Evolutionary conservation across 176 grass and related monocot species (phyloP).

Genomic region (Triticum timopheevii): DNA sequence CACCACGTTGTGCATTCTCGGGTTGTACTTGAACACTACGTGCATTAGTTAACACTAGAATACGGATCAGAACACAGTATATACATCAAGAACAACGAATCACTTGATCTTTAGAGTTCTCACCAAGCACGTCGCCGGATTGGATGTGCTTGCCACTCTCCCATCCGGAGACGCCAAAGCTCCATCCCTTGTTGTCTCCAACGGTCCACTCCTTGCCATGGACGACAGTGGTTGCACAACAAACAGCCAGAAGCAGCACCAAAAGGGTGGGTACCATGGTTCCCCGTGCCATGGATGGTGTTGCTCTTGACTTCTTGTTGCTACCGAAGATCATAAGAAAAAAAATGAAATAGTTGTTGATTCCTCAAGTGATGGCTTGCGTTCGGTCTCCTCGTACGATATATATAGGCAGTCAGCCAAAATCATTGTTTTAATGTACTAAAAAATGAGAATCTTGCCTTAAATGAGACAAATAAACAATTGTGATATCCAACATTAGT

Average conservation of each 20-base stretch:
- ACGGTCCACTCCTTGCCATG: neutral
- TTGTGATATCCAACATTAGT: neutral
- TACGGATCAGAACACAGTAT: neutral
- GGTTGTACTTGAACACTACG: conserved; percentile 8
- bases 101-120: neutral
- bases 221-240: neutral
- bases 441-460: neutral
- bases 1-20: neutral
- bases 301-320: neutral
- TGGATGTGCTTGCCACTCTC: conserved; percentile 13
- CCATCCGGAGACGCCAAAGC: conserved; percentile 8
- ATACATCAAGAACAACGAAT: too few relatives aligned
- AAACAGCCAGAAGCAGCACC: neutral
- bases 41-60: neutral
- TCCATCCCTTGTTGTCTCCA: conserved; percentile 21
- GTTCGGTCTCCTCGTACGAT: neutral
- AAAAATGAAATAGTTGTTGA: neutral
- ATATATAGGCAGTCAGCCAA: neutral
- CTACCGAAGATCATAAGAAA: neutral
- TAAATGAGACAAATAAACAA: neutral
- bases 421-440: neutral
- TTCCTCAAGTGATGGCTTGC: neutral
- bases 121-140: conserved; percentile 26
- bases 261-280: neutral
- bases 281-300: neutral